Conservation (phyloP, 441 rosid species). For the Aleurites moluccanus region DNA sequence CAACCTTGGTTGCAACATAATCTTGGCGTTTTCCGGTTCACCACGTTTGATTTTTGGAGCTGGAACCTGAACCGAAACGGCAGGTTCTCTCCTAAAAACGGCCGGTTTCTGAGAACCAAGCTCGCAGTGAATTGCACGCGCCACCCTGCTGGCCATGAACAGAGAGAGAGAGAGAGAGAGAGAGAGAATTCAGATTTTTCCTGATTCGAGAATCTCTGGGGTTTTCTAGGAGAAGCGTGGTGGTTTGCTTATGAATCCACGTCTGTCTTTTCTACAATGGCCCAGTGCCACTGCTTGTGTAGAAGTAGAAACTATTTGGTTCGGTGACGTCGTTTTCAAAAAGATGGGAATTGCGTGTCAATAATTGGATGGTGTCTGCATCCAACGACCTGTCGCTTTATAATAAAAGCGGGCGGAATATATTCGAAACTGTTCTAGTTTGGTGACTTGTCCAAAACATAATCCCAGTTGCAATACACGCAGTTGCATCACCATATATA, state of each 20-base stretch:
- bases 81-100: slow-evolving; percentile 28
- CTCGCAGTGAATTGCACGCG: slow-evolving; percentile 51
- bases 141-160: slow-evolving; percentile 24
- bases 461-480: no score
- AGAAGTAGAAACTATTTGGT: slow-evolving; percentile 23
- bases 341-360: not conserved
- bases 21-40: slow-evolving; percentile 50
- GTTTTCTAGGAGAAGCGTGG: not conserved
- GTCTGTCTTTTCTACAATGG: slow-evolving; percentile 15
- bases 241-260: slow-evolving; percentile 35
- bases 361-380: not conserved
- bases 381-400: slow-evolving; percentile 15
- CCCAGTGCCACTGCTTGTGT: slow-evolving; percentile 17
- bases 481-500: no score
- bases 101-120: slow-evolving; percentile 31
- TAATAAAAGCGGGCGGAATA: not conserved
- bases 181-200: not conserved
- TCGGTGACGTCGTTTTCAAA: slow-evolving; percentile 30
- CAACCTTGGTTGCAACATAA: slow-evolving; percentile 73
- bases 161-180: not conserved
- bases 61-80: slow-evolving; percentile 26
- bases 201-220: not conserved
- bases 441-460: not conserved
- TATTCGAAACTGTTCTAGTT: no score
- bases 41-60: slow-evolving; percentile 36